Conservation (phyloP, 2,329 filamentous ascomycete genomes). For the Phaeosphaeria sp. region DNA sequence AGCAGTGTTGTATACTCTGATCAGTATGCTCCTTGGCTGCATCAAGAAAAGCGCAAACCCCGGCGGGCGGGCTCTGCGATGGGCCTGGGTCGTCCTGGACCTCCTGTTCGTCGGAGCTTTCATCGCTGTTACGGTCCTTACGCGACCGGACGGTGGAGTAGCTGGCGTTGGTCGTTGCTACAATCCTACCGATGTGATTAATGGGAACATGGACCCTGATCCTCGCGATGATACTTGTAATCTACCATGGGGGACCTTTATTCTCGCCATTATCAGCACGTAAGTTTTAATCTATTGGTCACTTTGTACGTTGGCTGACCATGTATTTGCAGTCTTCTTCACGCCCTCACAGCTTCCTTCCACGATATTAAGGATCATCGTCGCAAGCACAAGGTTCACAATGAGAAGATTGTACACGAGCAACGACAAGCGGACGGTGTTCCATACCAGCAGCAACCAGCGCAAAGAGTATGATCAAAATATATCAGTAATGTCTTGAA, state of each 20-base stretch:
- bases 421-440: background rate
- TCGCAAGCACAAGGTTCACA: slow-evolving; percentile 18
- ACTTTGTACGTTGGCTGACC: background rate
- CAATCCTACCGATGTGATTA: slow-evolving; percentile 9
- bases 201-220: slow-evolving; percentile 12
- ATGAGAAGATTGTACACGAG: slow-evolving; percentile 16
- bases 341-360: slow-evolving; percentile 53
- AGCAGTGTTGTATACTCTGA: slow-evolving; percentile 53
- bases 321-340: slow-evolving; percentile 47
- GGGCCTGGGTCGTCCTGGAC: slow-evolving; percentile 52
- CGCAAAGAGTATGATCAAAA: background rate
- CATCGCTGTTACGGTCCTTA: slow-evolving; percentile 53
- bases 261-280: slow-evolving; percentile 55
- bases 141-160: slow-evolving; percentile 43
- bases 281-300: slow-evolving; percentile 34
- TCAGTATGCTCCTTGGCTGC: slow-evolving; percentile 45
- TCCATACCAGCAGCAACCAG: background rate
- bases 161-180: slow-evolving; percentile 46
- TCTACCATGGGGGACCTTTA: slow-evolving; percentile 54
- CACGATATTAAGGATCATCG: slow-evolving; percentile 44
- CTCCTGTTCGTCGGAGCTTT: slow-evolving; percentile 48
- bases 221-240: slow-evolving; percentile 42
- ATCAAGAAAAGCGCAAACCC: slow-evolving; percentile 40
- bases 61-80: slow-evolving; percentile 44
- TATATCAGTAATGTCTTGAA: too few relatives aligned